A percentile compares a stretch with the other conserved stretches of the same genome.
phyloP scores from a whole-genome alignment of 2,329 filamentous ascomycete genomes.

The Taxawa tesnikishii region DNA sequence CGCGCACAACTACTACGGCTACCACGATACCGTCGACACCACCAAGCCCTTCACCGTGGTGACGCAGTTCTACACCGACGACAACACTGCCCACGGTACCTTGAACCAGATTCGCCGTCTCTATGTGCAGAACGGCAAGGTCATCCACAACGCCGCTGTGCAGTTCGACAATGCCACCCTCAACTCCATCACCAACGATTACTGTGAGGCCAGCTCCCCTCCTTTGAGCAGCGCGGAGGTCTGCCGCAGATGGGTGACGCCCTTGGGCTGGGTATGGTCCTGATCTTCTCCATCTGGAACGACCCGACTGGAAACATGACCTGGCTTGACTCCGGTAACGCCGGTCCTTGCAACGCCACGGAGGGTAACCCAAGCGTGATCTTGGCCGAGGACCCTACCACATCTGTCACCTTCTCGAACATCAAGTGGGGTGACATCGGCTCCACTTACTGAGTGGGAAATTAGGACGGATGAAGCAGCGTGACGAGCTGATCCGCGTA shows the following conservation, averaged over 20 bases:
- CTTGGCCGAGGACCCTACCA: slow-evolving; percentile 31
- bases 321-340: slow-evolving; percentile 51
- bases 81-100: slow-evolving; percentile 36
- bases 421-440: slow-evolving; percentile 51
- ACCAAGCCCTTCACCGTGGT: slow-evolving; percentile 50
- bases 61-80: slow-evolving; percentile 49
- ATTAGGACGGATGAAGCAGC: neutral
- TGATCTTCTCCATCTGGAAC: slow-evolving; percentile 54
- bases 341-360: slow-evolving; percentile 42
- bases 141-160: slow-evolving; percentile 44
- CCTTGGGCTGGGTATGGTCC: slow-evolving; percentile 46
- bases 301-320: slow-evolving; percentile 58
- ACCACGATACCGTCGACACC: slow-evolving; percentile 46
- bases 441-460: slow-evolving; percentile 28
- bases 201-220: slow-evolving; percentile 34
- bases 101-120: slow-evolving; percentile 51
- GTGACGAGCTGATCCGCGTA: no score
- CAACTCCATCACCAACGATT: slow-evolving; percentile 44
- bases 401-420: slow-evolving; percentile 43
- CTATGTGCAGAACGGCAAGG: slow-evolving; percentile 50
- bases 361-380: slow-evolving; percentile 42
- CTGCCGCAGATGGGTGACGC: slow-evolving; percentile 42
- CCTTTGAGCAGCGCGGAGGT: slow-evolving; percentile 43
- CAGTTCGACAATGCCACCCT: slow-evolving; percentile 28
- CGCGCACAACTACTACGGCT: slow-evolving; percentile 49